Base-by-base conservation (phyloP, 1,139 yeast species). In the Blastobotrys proliferans region DNA sequence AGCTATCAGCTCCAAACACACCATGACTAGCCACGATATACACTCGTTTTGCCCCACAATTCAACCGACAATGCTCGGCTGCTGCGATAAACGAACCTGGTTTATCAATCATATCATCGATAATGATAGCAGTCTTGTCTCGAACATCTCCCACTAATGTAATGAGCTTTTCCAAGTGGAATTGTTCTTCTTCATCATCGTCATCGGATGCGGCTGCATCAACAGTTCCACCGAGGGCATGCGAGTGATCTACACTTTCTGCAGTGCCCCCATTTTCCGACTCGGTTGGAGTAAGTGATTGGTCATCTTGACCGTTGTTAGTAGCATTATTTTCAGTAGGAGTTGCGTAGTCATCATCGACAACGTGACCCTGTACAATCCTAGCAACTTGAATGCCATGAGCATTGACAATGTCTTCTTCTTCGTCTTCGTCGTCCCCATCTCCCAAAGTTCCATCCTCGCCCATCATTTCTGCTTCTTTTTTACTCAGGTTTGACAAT, bases 31-130 rank as follows among this genome's bases (percentile, higher is more conserved):
- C 98, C 46, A 90, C 81, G 20, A 92, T 81, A 56, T 85, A 87
- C 29, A 94, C 97, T 40, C 80, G 75, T 56, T 81, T 83, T 48
- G 98, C 98, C 47, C 97, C 97, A 69, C 98, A 90, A 66, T 88
- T 88, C 65, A 86, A 72, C 55, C 94, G 77, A 62, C 94, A 79
- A 67, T 92, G 98, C 67, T 94, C 97, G 21, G 98, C 98, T 37
- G 98, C 98, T 32, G 97, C 92, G 53, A 94, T 83, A 62, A 88
- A 90, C 11, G 95, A 81, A 50, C 83, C 83, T 36, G 97, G 96
- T 62, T 94, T 85, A 61, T 92, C 98, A 55, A 94, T 83, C 94
- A 92, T 86, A 63, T 94, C 98, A 66, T 94, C 98, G 51, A 94
- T 73, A 46, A 94, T 85, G 55, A 94, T 85, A 21, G 97, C 97